These are phyloP conservation scores for Xylaria longipes DNA, from an alignment of 495 filamentous ascomycete genomes.

Conservation along the genomic window DNA sequence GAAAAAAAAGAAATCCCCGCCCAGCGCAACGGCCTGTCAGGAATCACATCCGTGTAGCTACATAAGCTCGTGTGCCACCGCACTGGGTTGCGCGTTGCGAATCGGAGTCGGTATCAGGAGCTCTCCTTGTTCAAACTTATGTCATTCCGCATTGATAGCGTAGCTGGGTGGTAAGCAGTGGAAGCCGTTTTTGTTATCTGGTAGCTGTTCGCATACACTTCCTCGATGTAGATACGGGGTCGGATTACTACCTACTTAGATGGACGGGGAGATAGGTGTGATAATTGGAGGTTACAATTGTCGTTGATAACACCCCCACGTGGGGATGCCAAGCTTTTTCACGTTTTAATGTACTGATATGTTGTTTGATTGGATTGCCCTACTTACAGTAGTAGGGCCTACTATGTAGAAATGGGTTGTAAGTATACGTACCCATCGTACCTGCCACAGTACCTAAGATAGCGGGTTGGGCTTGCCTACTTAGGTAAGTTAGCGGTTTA, in stretches of 20 bases:
- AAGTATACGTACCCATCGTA: too few relatives aligned
- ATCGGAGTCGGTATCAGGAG: not conserved
- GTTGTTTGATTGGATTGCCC: too few relatives aligned
- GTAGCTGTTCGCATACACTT: not conserved
- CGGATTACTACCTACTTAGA: too few relatives aligned
- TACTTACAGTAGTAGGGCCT: too few relatives aligned
- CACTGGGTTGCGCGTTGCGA: slow-evolving; percentile 1
- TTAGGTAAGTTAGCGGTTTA: too few relatives aligned
- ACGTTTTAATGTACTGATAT: too few relatives aligned
- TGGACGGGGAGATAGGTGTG: not conserved
- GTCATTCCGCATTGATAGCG: not conserved
- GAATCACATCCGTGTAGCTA: not conserved
- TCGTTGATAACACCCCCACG: not conserved
- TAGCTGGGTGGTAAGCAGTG: not conserved
- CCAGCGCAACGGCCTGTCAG: not conserved
- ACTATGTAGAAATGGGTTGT: too few relatives aligned
- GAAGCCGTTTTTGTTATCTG: not conserved
- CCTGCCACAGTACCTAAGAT: too few relatives aligned
- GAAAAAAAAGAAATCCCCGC: not conserved
- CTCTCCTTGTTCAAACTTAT: not conserved
- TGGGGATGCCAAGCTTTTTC: not conserved
- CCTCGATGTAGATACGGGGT: not conserved
- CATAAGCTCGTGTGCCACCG: not conserved
- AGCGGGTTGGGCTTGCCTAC: too few relatives aligned
- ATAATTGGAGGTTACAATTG: not conserved